These are phyloP conservation scores for Lasiodiplodia sp. DNA, from an alignment of 2,329 filamentous ascomycete species.

Conservation along the genomic window DNA sequence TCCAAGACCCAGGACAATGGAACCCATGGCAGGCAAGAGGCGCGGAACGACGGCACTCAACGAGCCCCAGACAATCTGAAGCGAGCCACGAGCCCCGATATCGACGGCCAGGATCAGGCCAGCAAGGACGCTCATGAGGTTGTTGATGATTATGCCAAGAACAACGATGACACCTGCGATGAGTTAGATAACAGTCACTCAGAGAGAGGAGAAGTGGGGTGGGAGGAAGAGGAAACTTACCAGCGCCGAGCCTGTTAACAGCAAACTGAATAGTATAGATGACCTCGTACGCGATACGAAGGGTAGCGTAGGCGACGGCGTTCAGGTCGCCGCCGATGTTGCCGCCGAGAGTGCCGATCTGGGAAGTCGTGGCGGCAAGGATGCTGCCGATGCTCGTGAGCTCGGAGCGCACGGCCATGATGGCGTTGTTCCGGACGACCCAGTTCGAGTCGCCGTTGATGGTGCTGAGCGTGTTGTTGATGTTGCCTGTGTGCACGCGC, in stretches of 20 bases:
- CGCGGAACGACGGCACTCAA: not conserved
- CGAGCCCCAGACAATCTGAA: not conserved
- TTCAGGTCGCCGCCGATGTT: not conserved
- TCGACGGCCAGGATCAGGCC: not conserved
- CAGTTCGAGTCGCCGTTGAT: not conserved
- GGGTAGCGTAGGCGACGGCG: not conserved
- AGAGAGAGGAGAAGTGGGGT: too few species aligned
- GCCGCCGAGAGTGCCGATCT: not conserved
- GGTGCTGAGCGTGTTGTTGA: not conserved
- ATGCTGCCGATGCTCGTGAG: not conserved
- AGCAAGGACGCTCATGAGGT: not conserved
- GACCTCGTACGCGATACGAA: not conserved
- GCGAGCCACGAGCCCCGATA: not conserved
- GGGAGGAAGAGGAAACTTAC: not conserved
- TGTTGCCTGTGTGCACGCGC: not conserved
- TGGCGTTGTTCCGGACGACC: not conserved
- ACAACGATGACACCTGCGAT: not conserved
- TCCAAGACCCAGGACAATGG: not conserved
- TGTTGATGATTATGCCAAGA: not conserved
- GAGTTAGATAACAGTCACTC: not conserved
- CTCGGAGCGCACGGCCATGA: not conserved
- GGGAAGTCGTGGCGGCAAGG: not conserved
- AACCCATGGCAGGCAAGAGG: not conserved
- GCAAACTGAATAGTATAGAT: not conserved
- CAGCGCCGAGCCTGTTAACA: not conserved